Conservation (phyloP, 2,329 filamentous ascomycete genomes). For the Colletotrichum caudatum region DNA sequence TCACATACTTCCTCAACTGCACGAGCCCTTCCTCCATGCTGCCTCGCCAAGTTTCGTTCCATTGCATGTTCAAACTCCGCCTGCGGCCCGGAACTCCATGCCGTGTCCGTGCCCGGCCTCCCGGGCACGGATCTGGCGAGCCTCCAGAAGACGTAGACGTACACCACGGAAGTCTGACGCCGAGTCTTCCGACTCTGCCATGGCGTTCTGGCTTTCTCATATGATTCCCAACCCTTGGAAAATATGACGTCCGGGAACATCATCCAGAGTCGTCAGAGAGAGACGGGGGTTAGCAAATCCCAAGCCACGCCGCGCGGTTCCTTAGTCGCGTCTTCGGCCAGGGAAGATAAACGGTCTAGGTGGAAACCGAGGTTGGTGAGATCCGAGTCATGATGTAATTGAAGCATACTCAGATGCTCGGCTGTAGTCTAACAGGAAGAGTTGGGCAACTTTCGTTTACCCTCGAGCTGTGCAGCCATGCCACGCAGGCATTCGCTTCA, state of each 20-base stretch:
- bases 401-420: neutral
- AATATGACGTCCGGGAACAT: too few species aligned
- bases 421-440: neutral
- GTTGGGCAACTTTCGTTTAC: neutral
- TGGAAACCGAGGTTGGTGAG: neutral
- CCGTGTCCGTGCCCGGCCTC: slow-evolving; percentile 1
- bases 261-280: neutral
- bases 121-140: neutral
- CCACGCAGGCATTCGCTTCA: neutral
- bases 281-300: neutral
- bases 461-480: neutral
- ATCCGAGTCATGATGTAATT: neutral
- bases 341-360: too few species aligned
- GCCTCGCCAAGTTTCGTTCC: neutral
- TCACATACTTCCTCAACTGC: neutral
- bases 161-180: neutral
- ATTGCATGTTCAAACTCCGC: neutral
- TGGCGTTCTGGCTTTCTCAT: neutral
- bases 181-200: neutral
- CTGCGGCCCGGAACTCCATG: neutral
- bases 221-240: too few species aligned
- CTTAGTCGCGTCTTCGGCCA: neutral
- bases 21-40: slow-evolving; percentile 2
- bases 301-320: neutral
- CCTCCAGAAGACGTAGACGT: neutral